Evolutionary conservation across 2,329 filamentous ascomycete species (phyloP).

Genomic region (Trichoderma cornu-damae): DNA sequence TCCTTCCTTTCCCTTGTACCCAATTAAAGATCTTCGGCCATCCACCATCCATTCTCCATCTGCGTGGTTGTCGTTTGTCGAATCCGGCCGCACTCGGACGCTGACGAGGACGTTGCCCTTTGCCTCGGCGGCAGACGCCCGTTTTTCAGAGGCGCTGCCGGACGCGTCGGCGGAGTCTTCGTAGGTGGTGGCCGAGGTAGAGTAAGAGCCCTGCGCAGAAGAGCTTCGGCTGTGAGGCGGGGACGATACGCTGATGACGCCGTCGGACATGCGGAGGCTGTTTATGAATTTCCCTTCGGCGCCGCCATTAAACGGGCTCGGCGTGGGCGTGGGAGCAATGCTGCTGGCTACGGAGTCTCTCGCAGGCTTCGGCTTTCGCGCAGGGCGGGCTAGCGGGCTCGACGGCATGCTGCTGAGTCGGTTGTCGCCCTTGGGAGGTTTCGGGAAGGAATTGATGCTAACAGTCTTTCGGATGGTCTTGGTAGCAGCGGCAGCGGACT

Average conservation of each 20-base stretch:
- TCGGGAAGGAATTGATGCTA: constrained; percentile 90
- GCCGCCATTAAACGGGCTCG: constrained; percentile 73
- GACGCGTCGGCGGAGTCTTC: constrained; percentile 65
- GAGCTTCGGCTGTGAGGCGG: constrained; percentile 86
- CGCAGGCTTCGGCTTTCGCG: constrained; percentile 52
- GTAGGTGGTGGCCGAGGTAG: constrained; percentile 81
- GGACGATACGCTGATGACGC: constrained; percentile 70
- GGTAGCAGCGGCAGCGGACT: constrained; percentile 53
- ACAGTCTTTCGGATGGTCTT: constrained; percentile 79
- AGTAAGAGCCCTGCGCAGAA: constrained; percentile 87
- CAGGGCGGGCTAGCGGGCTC: constrained; percentile 49
- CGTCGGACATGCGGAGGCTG: constrained; percentile 64
- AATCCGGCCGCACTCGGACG: constrained; percentile 85
- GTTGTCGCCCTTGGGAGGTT: constrained; percentile 68
- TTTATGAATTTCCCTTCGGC: constrained; percentile 71
- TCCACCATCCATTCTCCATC: constrained; percentile 93
- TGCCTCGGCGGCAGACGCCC: constrained; percentile 56
- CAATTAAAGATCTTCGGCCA: constrained; percentile 72
- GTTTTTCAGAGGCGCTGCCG: constrained; percentile 39
- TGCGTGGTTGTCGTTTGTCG: constrained; percentile 54
- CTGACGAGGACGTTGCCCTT: constrained; percentile 97
- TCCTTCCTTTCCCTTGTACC: constrained; percentile 81
- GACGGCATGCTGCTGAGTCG: constrained; percentile 57
- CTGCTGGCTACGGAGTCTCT: constrained; percentile 50
- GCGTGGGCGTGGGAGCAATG: constrained; percentile 46